Percentiles rank a stretch among this genome's conserved stretches.
These are phyloP conservation scores for Theobroma cacao DNA, from an alignment of 345 rosid species.

Conservation along the genomic window DNA sequence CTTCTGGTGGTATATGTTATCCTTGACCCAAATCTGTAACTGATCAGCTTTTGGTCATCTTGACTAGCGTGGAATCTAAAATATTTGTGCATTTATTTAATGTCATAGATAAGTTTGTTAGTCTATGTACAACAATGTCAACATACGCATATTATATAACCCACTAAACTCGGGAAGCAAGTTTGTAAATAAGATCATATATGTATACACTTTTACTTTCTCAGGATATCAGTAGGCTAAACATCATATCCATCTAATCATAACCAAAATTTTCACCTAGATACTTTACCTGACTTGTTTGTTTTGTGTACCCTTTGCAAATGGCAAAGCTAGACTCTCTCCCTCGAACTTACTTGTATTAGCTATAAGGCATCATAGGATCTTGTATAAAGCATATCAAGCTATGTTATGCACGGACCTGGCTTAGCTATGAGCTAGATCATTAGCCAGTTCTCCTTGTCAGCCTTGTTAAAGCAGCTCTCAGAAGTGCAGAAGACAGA, in stretches of 20 bases:
- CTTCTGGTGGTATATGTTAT: not conserved
- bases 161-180: not conserved
- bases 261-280: not conserved
- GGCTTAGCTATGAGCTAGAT: not conserved
- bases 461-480: not conserved
- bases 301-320: not conserved
- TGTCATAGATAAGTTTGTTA: not conserved
- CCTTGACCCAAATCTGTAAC: not conserved
- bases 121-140: not conserved
- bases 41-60: not conserved
- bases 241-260: not conserved
- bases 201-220: not conserved
- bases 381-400: not conserved
- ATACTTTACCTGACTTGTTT: not conserved
- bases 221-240: not conserved
- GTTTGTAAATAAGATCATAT: not conserved
- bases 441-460: not conserved
- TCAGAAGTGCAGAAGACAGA: not conserved
- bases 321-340: not conserved
- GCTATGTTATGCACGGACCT: not conserved
- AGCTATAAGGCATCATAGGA: not conserved
- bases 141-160: not conserved
- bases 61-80: not conserved
- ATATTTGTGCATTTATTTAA: not conserved
- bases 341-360: not conserved